These are phyloP conservation scores for Favolaschia claudopus DNA, from an alignment of 768 basidiomycete species.

Conservation along the genomic window DNA sequence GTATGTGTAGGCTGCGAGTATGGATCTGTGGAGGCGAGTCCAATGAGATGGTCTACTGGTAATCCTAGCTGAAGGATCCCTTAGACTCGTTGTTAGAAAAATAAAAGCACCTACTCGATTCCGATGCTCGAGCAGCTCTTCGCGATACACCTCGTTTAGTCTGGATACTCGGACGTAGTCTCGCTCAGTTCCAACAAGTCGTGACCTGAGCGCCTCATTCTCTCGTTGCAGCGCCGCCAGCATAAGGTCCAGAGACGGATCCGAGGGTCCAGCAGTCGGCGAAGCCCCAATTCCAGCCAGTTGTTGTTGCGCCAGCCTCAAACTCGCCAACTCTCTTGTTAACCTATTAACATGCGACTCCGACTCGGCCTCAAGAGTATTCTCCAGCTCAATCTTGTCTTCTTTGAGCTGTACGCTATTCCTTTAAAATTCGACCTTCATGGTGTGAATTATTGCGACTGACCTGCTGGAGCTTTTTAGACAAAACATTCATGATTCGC, in stretches of 20 bases:
- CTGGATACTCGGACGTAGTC: constrained; percentile 78
- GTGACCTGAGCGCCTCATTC: constrained; percentile 75
- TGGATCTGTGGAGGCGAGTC: constrained; percentile 69
- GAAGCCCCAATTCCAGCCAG: constrained; percentile 39
- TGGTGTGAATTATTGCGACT: constrained; percentile 20
- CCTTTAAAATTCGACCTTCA: neutral
- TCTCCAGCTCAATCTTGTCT: constrained; percentile 86
- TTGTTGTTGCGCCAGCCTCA: constrained; percentile 64
- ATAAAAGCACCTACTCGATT: constrained; percentile 63
- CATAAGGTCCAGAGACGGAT: constrained; percentile 64
- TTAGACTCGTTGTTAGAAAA: constrained; percentile 18
- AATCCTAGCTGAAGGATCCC: constrained; percentile 68
- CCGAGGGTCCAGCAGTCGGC: constrained; percentile 34
- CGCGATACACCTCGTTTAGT: constrained; percentile 84
- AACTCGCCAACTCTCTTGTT: constrained; percentile 70
- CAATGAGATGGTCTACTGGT: constrained; percentile 81
- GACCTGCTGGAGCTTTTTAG: constrained; percentile 86
- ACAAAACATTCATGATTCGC: constrained; percentile 83
- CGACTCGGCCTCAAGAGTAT: constrained; percentile 84
- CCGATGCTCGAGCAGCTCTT: constrained; percentile 82
- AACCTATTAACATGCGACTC: constrained; percentile 84
- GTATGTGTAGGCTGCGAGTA: constrained; percentile 77
- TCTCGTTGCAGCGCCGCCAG: constrained; percentile 79
- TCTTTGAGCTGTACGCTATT: constrained; percentile 65
- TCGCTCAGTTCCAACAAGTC: constrained; percentile 76